Conservation (phyloP, 164 flowering plant genomes). For the Santalum album region DNA sequence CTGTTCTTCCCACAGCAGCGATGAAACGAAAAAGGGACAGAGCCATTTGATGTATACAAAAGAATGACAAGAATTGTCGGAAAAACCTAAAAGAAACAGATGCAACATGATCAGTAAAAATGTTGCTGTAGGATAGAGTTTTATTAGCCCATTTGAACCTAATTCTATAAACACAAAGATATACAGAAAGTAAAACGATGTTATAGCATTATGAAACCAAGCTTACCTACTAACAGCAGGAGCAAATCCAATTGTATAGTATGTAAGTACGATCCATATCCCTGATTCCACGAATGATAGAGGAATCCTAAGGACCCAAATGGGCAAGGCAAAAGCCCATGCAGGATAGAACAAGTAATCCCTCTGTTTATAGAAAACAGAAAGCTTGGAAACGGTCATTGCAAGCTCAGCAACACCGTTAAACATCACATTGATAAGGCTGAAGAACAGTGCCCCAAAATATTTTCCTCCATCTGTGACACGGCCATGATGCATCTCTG, state of each 20-base stretch:
- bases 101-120: neutral
- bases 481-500: slow-evolving; percentile 32
- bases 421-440: slow-evolving; percentile 52
- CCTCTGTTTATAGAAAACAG: slow-evolving; percentile 59
- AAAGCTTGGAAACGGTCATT: slow-evolving; percentile 45
- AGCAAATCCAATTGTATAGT: slow-evolving; percentile 49
- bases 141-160: no score
- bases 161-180: neutral
- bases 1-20: slow-evolving; percentile 44
- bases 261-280: slow-evolving; percentile 45
- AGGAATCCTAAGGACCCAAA: slow-evolving; percentile 50
- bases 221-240: slow-evolving; percentile 38
- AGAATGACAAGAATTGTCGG: slow-evolving; percentile 37
- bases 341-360: slow-evolving; percentile 53
- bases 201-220: no score
- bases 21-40: slow-evolving; percentile 48
- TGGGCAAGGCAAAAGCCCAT: slow-evolving; percentile 60
- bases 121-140: no score
- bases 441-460: slow-evolving; percentile 53
- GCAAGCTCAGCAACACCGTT: slow-evolving; percentile 64
- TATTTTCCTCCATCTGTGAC: slow-evolving; percentile 40
- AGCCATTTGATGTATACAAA: slow-evolving; percentile 45
- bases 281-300: slow-evolving; percentile 47
- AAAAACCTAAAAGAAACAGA: slow-evolving; percentile 28
- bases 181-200: neutral